phyloP scores from a whole-genome alignment of 2,329 filamentous ascomycete species.

The Cordyceps javanica region DNA sequence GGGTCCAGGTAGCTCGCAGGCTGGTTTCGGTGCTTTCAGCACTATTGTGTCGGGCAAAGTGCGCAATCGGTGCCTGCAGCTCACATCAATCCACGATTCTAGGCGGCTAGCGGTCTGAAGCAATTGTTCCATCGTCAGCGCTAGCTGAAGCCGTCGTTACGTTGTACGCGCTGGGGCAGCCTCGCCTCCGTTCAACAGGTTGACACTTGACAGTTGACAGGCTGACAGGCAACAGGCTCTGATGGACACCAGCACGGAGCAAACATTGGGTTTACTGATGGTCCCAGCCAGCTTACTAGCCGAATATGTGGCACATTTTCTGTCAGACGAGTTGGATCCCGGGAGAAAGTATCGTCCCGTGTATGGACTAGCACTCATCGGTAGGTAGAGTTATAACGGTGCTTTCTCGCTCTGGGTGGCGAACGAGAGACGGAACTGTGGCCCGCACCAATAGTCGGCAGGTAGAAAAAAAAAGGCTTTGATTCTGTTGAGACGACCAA shows the following conservation, averaged over 20 bases:
- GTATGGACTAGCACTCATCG: no score
- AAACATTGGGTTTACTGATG: no score
- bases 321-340: no score
- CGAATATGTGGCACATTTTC: no score
- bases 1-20: neutral
- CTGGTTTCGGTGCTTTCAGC: neutral
- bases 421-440: neutral
- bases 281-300: no score
- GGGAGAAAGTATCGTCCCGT: no score
- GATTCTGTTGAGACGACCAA: no score
- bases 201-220: neutral
- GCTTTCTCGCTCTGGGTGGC: neutral
- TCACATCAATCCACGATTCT: neutral
- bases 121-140: neutral
- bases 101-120: neutral
- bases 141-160: neutral
- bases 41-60: neutral
- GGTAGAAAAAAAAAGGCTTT: no score
- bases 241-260: neutral
- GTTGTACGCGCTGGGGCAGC: neutral
- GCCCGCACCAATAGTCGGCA: no score
- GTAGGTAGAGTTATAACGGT: neutral
- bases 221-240: no score
- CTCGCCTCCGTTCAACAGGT: neutral
- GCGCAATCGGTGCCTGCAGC: slow-evolving; percentile 3